Conservation (phyloP, 192 early-diverging fungal species). For the Pecoramyces ruminantium region DNA sequence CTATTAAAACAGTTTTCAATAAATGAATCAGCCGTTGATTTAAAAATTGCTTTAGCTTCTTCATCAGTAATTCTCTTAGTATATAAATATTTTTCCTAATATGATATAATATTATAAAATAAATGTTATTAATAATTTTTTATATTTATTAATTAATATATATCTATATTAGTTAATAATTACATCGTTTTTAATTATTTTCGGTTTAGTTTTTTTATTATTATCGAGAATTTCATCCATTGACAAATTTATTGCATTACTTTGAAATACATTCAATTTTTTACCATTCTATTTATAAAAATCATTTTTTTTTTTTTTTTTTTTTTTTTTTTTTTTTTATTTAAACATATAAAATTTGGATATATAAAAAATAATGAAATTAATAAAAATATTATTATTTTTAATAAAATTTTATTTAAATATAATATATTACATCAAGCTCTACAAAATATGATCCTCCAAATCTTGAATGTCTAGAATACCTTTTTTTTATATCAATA, state of each 20-base stretch:
- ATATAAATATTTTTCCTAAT: background rate
- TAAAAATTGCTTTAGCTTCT: conserved; percentile 6
- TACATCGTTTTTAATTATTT: background rate
- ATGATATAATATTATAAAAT: too few relatives aligned
- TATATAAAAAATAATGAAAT: too few relatives aligned
- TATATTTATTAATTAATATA: too few relatives aligned
- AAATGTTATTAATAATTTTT: too few relatives aligned
- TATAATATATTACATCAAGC: too few relatives aligned
- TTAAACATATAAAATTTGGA: too few relatives aligned
- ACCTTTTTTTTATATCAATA: background rate
- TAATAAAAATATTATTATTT: too few relatives aligned
- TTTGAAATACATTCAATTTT: conserved; percentile 8
- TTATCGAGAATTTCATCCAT: conserved; percentile 10
- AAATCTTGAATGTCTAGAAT: conserved; percentile 20
- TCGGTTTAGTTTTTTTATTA: background rate
- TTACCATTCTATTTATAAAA: conserved; percentile 7
- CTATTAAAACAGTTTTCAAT: conserved; percentile 23
- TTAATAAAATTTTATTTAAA: too few relatives aligned
- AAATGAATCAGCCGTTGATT: conserved; percentile 10
- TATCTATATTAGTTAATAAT: conserved; percentile 3
- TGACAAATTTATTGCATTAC: background rate
- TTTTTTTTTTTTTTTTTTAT: background rate
- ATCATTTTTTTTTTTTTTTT: background rate
- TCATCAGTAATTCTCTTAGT: background rate
- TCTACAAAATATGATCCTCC: conserved; percentile 21